Evolutionary conservation across 148 eudicot species (phyloP), one percentile per base, ranked within the genome.

Genomic region (Selenicereus undatus): DNA sequence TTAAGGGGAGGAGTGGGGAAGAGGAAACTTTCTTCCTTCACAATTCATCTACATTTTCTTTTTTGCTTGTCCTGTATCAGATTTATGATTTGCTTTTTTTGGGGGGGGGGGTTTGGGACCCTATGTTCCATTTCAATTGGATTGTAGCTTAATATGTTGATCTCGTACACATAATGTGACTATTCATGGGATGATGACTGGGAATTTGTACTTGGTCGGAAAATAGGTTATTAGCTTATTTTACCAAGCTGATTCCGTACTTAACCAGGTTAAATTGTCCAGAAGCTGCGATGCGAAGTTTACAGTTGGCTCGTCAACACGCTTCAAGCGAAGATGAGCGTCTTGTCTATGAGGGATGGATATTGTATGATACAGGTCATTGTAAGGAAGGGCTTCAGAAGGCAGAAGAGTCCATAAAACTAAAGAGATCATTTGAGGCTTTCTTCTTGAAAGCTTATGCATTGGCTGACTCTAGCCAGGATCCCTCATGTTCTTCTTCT

Each of bases 291-390:
- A 97, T 97, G 99, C 86, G 93, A 82, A 97, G 99, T 88, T 88
- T 97, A 78, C 92, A 90, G 84, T 86, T 92, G 81, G 99, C 99
- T 60, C 99, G 98, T 71, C 92, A 94, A 60, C 93, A 91, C 76
- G 97, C 98, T 11, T 83, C 91, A 11, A 86, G 90, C 78, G 91
- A 91, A 76, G 88, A 96, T 30, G 99, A 96, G 85, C 92, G 94
- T 26, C 86, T 96, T 68, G 97, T 96, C 75, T 96, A 94, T 58
- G 99, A 96, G 78, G 99, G 99, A n/a, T 96, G 99, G 99, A 92
- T 96, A 79, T 83, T 96, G 70, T 96, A 96, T 80, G 99, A 96
- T 83, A 96, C 97, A 1, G 97, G 99, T 30, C 94, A 96, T 71
- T 92, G 95, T 83, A 93, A 91, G 73, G 98, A 94, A 90, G 99